Conservation (phyloP, 139 green algal genomes). For the Zygnema cylindricum region DNA sequence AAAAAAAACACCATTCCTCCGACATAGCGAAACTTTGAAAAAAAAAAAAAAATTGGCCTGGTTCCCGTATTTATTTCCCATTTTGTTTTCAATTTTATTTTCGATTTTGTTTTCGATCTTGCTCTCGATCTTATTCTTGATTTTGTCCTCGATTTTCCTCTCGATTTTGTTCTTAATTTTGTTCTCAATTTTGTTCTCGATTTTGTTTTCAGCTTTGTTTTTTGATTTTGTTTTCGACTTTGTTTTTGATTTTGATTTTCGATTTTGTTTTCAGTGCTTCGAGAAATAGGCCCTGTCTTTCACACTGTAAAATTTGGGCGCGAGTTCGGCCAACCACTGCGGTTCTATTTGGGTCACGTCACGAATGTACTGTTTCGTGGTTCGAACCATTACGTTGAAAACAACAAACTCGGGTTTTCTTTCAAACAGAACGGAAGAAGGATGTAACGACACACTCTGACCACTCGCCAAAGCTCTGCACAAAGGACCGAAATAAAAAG, state of each 20-base stretch:
- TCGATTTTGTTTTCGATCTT: too few relatives aligned
- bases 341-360: conserved; percentile 89
- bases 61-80: too few relatives aligned
- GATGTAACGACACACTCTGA: conserved; percentile 90
- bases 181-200: neutral
- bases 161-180: neutral
- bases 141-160: too few relatives aligned
- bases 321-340: conserved; percentile 94
- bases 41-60: too few relatives aligned
- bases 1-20: too few relatives aligned
- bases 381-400: conserved; percentile 95
- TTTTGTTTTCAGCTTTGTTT: neutral
- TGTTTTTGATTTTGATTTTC: neutral
- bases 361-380: conserved; percentile 95
- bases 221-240: neutral
- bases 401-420: conserved; percentile 69
- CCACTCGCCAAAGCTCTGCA: conserved; percentile 87
- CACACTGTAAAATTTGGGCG: conserved; percentile 88
- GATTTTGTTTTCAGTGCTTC: neutral
- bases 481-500: conserved; percentile 65
- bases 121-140: too few relatives aligned
- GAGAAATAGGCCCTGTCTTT: neutral
- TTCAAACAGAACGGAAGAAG: conserved; percentile 79
- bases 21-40: too few relatives aligned
- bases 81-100: too few relatives aligned